These are phyloP conservation scores for Noccaea bulbosa DNA, from an alignment of 345 rosid species.

Conservation along the genomic window DNA sequence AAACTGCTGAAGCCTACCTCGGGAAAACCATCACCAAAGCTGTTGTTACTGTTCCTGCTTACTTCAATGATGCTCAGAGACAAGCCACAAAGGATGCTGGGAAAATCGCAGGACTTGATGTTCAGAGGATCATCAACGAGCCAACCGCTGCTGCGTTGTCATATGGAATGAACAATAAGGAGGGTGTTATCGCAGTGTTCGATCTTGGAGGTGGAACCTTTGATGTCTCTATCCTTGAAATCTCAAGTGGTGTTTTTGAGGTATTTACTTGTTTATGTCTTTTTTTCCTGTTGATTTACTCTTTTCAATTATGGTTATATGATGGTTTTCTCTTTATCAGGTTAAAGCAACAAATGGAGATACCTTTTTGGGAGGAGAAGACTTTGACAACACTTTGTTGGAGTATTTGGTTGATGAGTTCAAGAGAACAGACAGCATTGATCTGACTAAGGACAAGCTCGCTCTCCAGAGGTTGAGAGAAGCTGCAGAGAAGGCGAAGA, in stretches of 20 bases:
- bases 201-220: slow-evolving; percentile 62
- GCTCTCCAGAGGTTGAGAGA: slow-evolving; percentile 60
- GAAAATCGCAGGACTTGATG: slow-evolving; percentile 57
- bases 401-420: slow-evolving; percentile 53
- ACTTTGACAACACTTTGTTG: slow-evolving; percentile 53
- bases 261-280: slow-evolving; percentile 25
- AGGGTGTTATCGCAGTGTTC: slow-evolving; percentile 54
- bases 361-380: slow-evolving; percentile 61
- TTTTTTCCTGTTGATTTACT: not conserved
- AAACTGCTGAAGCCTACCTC: slow-evolving; percentile 56
- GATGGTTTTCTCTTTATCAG: slow-evolving; percentile 16
- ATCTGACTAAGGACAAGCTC: slow-evolving; percentile 52
- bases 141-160: slow-evolving; percentile 61
- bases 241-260: slow-evolving; percentile 61
- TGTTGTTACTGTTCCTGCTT: slow-evolving; percentile 56
- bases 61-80: slow-evolving; percentile 58
- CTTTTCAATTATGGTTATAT: not conserved
- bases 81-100: slow-evolving; percentile 67
- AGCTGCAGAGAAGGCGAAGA: slow-evolving; percentile 57
- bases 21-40: slow-evolving; percentile 53
- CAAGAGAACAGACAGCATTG: slow-evolving; percentile 46
- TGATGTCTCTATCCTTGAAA: slow-evolving; percentile 55
- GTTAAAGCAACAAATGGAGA: slow-evolving; percentile 62
- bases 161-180: slow-evolving; percentile 55
- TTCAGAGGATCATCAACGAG: slow-evolving; percentile 57